Conservation (phyloP, 2,329 filamentous ascomycete genomes). For the Cryoendolithus antarcticus region DNA sequence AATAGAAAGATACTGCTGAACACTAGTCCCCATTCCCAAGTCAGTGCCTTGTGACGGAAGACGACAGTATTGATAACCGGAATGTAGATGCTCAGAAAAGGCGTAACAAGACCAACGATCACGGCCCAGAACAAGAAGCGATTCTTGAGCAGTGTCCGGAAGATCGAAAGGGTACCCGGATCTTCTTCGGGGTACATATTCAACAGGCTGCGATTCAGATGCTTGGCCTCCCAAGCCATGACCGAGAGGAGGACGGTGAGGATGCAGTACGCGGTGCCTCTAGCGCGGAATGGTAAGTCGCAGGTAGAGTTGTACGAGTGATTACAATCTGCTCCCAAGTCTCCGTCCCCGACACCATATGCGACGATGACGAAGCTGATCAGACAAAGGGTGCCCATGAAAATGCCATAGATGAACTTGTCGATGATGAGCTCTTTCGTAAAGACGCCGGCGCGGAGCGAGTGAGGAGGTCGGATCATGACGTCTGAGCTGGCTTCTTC, state of each 20-base stretch:
- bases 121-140: conserved; percentile 29
- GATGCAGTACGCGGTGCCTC: conserved; percentile 29
- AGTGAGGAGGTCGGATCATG: conserved; percentile 31
- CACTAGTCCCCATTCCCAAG: conserved; percentile 37
- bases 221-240: conserved; percentile 33
- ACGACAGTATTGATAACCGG: conserved; percentile 33
- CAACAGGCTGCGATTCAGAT: conserved; percentile 32
- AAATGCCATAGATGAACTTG: conserved; percentile 32
- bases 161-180: conserved; percentile 20
- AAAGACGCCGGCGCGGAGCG: conserved; percentile 29
- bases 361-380: conserved; percentile 28
- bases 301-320: conserved; percentile 27
- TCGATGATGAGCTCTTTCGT: conserved; percentile 30
- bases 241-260: conserved; percentile 30
- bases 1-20: conserved; percentile 30
- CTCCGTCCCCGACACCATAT: conserved; percentile 26
- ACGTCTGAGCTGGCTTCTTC: conserved; percentile 30
- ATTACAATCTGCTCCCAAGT: conserved; percentile 30
- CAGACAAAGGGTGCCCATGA: conserved; percentile 29
- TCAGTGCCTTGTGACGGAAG: conserved; percentile 32
- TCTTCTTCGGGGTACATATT: conserved; percentile 30
- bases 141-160: conserved; percentile 21
- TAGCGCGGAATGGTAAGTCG: conserved; percentile 27
- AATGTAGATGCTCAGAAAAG: conserved; percentile 35
- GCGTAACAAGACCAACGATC: conserved; percentile 20